A percentile compares a stretch with the other conserved stretches of the same genome.
phyloP scores from a whole-genome alignment of 2,329 filamentous ascomycete species.

The Hypoxylon sp. region DNA sequence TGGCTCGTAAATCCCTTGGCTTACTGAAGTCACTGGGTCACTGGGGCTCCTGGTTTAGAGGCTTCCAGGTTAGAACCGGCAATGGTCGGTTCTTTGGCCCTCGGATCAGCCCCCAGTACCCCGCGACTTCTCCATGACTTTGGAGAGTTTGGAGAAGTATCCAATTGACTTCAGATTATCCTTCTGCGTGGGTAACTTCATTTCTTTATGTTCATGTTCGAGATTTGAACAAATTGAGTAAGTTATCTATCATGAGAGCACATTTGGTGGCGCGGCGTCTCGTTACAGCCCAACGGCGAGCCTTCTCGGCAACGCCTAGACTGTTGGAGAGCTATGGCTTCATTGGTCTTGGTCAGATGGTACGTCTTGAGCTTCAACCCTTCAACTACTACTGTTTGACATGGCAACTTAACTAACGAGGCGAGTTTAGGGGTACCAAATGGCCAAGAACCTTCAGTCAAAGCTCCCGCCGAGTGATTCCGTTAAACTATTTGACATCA shows the following conservation, averaged over 20 bases:
- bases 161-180: constrained; percentile 28
- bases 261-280: constrained; percentile 58
- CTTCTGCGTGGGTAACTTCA: neutral
- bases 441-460: constrained; percentile 73
- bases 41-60: constrained; percentile 1
- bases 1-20: constrained; percentile 20
- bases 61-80: constrained; percentile 45
- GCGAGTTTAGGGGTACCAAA: constrained; percentile 68
- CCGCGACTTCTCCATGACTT: constrained; percentile 42
- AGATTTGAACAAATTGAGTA: constrained; percentile 60
- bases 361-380: constrained; percentile 53
- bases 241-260: constrained; percentile 62
- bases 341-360: constrained; percentile 74
- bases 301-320: constrained; percentile 65
- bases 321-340: constrained; percentile 71
- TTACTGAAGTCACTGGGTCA: constrained; percentile 32
- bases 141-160: constrained; percentile 33
- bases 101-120: constrained; percentile 38
- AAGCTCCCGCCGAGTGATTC: constrained; percentile 68
- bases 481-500: constrained; percentile 71
- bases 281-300: constrained; percentile 59
- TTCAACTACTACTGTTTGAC: neutral
- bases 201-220: constrained; percentile 56
- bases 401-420: constrained; percentile 23
- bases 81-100: constrained; percentile 44